Evolutionary conservation across 768 basidiomycete species (phyloP), one percentile per base, ranked within the genome.

Genomic region (Boletus vinaceobasis): DNA sequence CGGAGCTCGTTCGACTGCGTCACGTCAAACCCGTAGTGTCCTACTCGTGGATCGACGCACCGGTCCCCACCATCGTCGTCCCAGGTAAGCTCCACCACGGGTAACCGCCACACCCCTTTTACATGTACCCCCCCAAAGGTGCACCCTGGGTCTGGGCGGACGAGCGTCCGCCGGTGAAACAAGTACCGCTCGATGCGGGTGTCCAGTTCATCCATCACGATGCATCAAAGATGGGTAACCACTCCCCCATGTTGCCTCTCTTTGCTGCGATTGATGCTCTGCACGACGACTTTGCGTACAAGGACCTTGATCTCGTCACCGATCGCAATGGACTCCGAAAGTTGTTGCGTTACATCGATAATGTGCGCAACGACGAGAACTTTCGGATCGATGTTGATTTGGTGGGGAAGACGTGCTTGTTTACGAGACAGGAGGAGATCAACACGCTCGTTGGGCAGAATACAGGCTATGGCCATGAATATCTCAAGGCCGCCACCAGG

Each of bases 381-480:
- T 92, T 90, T 62, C 74, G 89, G 19, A 87, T 92, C 57, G 87
- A 92, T 52, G 56, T 83, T 4, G 82, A 90, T 64, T 72, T 88
- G 17, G 78, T 75, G 0, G 86, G 87, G 1, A 61, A 61, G 17
- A 89, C 88, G 0, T 71, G 87, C 15, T 61, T 91, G 27, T 71
- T 90, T 60, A 83, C 80, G 51, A 73, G 88, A 1, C 73, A 49
- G 21, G 86, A 85, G 80, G 79, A 78, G 31, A 60, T 13, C 10
- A 5, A 50, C 0, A 19, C 39, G 9, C 23, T 58, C 15, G 51
- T 48, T 0, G 60, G 51, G 7, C 58, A 77, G 14, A 67, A 64
- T 14, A 75, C 74, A 19, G 71, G 69, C 1, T 90, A 74, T 65
- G 87, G 87, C 0, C 72, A 79, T 45, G 83, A 79, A 53, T 92